Evolutionary conservation across 108 stramenopile species (phyloP), one percentile per base, ranked within the genome.

Genomic region (Skeletonema menzelii): DNA sequence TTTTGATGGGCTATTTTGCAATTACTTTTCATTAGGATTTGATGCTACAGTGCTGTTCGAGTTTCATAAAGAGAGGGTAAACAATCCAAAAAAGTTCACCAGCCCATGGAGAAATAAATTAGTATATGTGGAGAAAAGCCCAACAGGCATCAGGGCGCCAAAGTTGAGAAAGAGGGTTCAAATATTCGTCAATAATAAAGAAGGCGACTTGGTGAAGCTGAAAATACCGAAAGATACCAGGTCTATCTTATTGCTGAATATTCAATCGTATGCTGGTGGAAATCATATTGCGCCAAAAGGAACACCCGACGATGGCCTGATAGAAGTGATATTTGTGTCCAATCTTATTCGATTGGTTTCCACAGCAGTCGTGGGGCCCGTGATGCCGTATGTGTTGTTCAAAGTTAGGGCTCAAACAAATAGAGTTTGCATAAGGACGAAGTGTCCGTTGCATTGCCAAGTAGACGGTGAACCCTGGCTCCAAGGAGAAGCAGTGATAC

Each of bases 381-480:
- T 72, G 12, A 8, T 83, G 32, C 82, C 78, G 2, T 80, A 76
- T 72, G 13, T 79, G 28, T 40, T 67, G 20, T 82, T 79, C 63
- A 65, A 74, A 47, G 74, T 82, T 8, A 79, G 70, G 37, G 69
- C 85, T 3, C 67, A 81, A 68, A 70, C 85, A 22, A 73, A 78
- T 56, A 62, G 73, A 40, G 69, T 85, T 27, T 65, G 67, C 58
- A 79, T 85, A 22, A 37, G 69, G 56, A 83, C 80, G 17, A 63
- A 22, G 56, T 67, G 67, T 20, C 78, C 81, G 27, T 28, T 86
- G 40, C 85, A 86, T 68, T 86, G 83, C 71, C 89, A 91, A 67
- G 87, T 91, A 1, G 89, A 91, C 62, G 89, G 89, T 28, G 89
- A 91, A 72, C 89, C 89, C 8, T 91, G 89, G 89, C 55, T 82